Conservation (phyloP, 1,139 yeast species). For the Zygoascus meyerae region DNA sequence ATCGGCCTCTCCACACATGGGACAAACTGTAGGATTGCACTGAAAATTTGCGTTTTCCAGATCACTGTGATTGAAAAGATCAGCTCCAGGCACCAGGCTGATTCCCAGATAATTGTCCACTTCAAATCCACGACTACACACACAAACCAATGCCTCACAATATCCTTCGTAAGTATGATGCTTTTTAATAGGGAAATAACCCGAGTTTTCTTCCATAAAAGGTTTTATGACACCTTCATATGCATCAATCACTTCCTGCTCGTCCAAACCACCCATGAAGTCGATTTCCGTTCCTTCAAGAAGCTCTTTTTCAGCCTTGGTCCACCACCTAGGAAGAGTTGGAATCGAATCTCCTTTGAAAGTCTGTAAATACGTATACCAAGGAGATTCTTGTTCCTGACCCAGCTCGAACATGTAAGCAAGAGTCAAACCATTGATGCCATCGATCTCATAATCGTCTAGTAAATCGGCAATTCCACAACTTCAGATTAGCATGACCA, state of each 20-base stretch:
- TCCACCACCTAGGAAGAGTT: conserved; percentile 54
- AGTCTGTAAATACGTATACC: conserved; percentile 61
- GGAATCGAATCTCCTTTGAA: conserved; percentile 38
- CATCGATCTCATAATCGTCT: conserved; percentile 53
- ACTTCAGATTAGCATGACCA: not conserved
- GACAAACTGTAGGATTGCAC: conserved; percentile 66
- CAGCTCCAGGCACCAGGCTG: conserved; percentile 86
- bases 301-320: conserved; percentile 41
- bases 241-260: conserved; percentile 50
- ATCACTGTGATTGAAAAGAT: conserved; percentile 71
- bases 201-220: conserved; percentile 25
- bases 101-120: conserved; percentile 70
- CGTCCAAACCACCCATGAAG: conserved; percentile 55
- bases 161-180: conserved; percentile 29
- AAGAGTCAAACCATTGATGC: conserved; percentile 61
- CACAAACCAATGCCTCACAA: conserved; percentile 33
- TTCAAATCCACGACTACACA: conserved; percentile 74
- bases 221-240: conserved; percentile 41
- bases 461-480: conserved; percentile 63
- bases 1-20: conserved; percentile 57
- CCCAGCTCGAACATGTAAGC: conserved; percentile 66
- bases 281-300: conserved; percentile 66
- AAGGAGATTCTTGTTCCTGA: conserved; percentile 58
- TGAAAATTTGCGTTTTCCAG: conserved; percentile 65
- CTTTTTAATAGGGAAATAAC: conserved; percentile 22